A percentile compares a stretch with the other conserved stretches of the same genome.
phyloP scores from a whole-genome alignment of 345 rosid species.

The Sisymbrium altissimum region DNA sequence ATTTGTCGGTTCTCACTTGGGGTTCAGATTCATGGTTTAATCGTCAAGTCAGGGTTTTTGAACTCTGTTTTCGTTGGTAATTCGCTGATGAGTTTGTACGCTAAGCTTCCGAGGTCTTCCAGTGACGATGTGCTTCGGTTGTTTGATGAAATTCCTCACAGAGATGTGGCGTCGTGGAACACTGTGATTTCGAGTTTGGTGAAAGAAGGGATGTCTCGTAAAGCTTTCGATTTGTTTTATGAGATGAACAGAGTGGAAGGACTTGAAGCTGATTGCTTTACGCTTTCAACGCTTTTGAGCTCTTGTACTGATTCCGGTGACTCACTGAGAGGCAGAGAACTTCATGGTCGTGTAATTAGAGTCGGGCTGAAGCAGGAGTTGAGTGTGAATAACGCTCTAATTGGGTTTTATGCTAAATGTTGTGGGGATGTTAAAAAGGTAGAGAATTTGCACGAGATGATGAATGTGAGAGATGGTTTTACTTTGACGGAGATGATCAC shows the following conservation, averaged over 20 bases:
- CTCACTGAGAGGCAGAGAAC: constrained; percentile 49
- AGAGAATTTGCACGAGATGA: constrained; percentile 45
- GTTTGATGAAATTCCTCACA: constrained; percentile 66
- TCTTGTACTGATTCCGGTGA: constrained; percentile 50
- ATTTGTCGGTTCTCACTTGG: constrained; percentile 25
- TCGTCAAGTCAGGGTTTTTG: constrained; percentile 31
- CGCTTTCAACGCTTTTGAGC: constrained; percentile 57
- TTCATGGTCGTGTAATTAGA: constrained; percentile 65
- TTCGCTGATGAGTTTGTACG: constrained; percentile 65
- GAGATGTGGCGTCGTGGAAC: constrained; percentile 72
- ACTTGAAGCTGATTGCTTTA: constrained; percentile 49
- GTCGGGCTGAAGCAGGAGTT: constrained; percentile 47
- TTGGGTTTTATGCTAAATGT: constrained; percentile 57
- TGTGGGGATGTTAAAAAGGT: constrained; percentile 47
- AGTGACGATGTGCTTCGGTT: constrained; percentile 39
- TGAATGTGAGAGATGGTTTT: constrained; percentile 52
- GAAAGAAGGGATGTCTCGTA: constrained; percentile 35
- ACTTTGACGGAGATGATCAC: constrained; percentile 67
- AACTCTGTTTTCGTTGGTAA: constrained; percentile 51
- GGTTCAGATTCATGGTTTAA: constrained; percentile 35
- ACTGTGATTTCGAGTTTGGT: constrained; percentile 64
- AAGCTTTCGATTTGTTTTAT: constrained; percentile 48
- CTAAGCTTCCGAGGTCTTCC: constrained; percentile 34
- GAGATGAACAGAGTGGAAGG: constrained; percentile 38
- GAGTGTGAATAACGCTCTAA: constrained; percentile 65